These are phyloP conservation scores for Leccinum insigne DNA, from an alignment of 1,284 basidiomycete species.

Conservation along the genomic window DNA sequence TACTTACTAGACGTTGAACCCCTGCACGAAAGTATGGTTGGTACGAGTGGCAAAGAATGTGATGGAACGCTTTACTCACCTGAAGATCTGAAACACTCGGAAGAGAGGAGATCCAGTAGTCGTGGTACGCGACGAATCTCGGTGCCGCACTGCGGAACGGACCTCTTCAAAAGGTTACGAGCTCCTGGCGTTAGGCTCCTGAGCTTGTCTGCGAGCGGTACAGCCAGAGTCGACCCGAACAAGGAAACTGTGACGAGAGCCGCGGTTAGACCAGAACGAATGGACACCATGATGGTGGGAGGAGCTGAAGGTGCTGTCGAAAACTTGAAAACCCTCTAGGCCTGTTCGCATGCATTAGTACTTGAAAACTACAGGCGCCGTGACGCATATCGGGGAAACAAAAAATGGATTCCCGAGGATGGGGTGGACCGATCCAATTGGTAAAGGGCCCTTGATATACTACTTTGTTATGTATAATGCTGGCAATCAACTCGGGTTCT, in stretches of 20 bases:
- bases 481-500: no score
- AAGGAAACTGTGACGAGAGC: constrained; percentile 1
- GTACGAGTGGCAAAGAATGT: constrained; percentile 18
- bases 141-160: constrained; percentile 29
- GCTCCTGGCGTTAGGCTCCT: constrained; percentile 6
- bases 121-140: constrained; percentile 44
- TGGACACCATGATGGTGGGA: constrained; percentile 5
- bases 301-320: neutral
- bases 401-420: no score
- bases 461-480: no score
- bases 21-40: constrained; percentile 21
- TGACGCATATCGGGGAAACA: no score
- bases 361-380: no score
- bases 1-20: constrained; percentile 48
- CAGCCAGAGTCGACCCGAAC: constrained; percentile 1
- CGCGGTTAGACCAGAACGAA: neutral
- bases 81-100: constrained; percentile 8
- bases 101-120: constrained; percentile 40
- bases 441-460: no score
- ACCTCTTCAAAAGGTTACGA: constrained; percentile 13
- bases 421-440: no score
- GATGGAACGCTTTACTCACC: constrained; percentile 21
- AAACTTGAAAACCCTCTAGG: neutral
- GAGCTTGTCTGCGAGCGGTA: constrained; percentile 10
- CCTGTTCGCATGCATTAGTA: no score